Conservation (phyloP, 352 stramenopile species). For the Saprolegnia parasitica region DNA sequence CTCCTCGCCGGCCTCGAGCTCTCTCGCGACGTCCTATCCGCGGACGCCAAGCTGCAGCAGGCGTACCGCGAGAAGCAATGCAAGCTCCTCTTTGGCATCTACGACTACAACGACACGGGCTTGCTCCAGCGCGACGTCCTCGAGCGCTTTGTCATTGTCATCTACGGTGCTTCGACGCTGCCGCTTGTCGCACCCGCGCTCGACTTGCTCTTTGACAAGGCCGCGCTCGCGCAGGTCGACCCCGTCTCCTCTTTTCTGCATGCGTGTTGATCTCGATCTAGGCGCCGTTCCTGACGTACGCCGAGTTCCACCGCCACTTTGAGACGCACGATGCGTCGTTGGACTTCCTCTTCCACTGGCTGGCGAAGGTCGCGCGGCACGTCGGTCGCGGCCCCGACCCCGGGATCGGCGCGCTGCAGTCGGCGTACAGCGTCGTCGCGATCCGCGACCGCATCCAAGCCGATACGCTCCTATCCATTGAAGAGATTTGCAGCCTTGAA, state of each 20-base stretch:
- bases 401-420: conserved; percentile 70
- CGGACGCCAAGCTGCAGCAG: conserved; percentile 38
- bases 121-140: conserved; percentile 64
- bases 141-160: conserved; percentile 79
- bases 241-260: neutral
- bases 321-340: neutral
- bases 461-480: conserved; percentile 60
- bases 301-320: conserved; percentile 49
- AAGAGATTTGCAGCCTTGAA: conserved; percentile 68
- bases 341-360: conserved; percentile 19
- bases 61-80: conserved; percentile 66
- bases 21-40: conserved; percentile 30
- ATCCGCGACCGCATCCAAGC: conserved; percentile 75
- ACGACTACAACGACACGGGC: conserved; percentile 65
- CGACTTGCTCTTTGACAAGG: conserved; percentile 49
- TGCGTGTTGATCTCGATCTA: neutral
- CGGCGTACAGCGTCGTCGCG: conserved; percentile 71
- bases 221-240: conserved; percentile 17
- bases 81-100: conserved; percentile 78
- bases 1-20: conserved; percentile 65
- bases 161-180: conserved; percentile 61
- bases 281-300: conserved; percentile 26
- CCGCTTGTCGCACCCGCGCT: conserved; percentile 46
- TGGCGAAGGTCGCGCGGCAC: conserved; percentile 1
- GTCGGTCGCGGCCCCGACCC: conserved; percentile 15